These are phyloP conservation scores for Drechslerella stenobrocha DNA, from an alignment of 2,329 filamentous ascomycete genomes.

Conservation along the genomic window DNA sequence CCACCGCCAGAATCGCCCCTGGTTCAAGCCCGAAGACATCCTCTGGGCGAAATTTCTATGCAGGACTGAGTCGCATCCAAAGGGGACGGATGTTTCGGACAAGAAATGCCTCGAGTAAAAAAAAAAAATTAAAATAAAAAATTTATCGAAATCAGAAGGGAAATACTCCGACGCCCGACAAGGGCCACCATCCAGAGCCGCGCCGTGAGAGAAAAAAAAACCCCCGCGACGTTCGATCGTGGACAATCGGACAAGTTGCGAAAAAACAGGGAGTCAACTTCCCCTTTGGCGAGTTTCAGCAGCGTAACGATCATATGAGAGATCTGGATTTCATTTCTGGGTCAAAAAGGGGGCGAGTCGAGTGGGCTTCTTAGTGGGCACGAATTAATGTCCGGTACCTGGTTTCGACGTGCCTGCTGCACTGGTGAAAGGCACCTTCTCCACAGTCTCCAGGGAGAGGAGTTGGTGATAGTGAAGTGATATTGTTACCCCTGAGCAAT, in stretches of 20 bases:
- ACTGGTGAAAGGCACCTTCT: slow-evolving; percentile 24
- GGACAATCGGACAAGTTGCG: slow-evolving; percentile 1
- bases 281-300: slow-evolving; percentile 28
- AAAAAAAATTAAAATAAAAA: slow-evolving; percentile 6
- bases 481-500: slow-evolving; percentile 37
- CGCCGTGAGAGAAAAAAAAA: neutral
- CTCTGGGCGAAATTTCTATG: slow-evolving; percentile 29
- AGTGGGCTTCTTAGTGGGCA: neutral
- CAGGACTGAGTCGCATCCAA: slow-evolving; percentile 29
- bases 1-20: neutral
- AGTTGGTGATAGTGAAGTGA: slow-evolving; percentile 2
- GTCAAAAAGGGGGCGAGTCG: slow-evolving; percentile 36
- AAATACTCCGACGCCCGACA: neutral
- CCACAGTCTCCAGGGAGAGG: slow-evolving; percentile 16
- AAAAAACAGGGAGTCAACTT: slow-evolving; percentile 6
- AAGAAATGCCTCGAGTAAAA: slow-evolving; percentile 45
- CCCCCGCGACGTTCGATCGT: neutral
- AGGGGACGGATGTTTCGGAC: slow-evolving; percentile 45
- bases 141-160: neutral
- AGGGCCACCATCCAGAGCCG: neutral
- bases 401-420: slow-evolving; percentile 18
- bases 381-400: slow-evolving; percentile 31
- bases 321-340: slow-evolving; percentile 21
- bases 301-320: slow-evolving; percentile 49
- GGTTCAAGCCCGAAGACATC: slow-evolving; percentile 24